These are phyloP conservation scores for Ustilago shanxiensis DNA, from an alignment of 1,284 basidiomycete species.

Conservation along the genomic window DNA sequence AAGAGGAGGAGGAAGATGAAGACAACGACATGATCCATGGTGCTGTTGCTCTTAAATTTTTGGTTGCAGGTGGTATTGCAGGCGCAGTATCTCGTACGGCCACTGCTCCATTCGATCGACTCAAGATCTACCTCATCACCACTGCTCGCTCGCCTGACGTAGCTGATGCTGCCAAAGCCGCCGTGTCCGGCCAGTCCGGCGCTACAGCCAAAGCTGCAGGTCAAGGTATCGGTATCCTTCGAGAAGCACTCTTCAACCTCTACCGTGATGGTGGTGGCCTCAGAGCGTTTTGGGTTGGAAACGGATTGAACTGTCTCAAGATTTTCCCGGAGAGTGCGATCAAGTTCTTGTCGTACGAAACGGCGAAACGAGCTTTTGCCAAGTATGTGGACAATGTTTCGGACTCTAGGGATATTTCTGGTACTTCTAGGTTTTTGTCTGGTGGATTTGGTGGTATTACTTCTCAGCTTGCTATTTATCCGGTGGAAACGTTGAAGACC, in stretches of 20 bases:
- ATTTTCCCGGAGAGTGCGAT: slow-evolving; percentile 90
- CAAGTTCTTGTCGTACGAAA: slow-evolving; percentile 97
- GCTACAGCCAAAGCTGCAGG: slow-evolving; percentile 46
- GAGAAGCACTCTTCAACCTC: slow-evolving; percentile 80
- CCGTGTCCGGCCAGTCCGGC: neutral
- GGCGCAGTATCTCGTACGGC: slow-evolving; percentile 96
- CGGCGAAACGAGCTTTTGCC: slow-evolving; percentile 94
- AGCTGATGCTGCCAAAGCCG: slow-evolving; percentile 29
- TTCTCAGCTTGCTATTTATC: slow-evolving; percentile 80
- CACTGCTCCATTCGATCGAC: slow-evolving; percentile 96
- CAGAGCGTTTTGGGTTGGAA: slow-evolving; percentile 88
- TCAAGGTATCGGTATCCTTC: slow-evolving; percentile 75
- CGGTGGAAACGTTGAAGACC: slow-evolving; percentile 69
- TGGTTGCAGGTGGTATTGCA: slow-evolving; percentile 92
- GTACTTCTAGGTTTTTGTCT: slow-evolving; percentile 89
- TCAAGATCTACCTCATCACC: slow-evolving; percentile 97
- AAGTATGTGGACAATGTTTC: slow-evolving; percentile 90
- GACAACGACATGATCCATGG: slow-evolving; percentile 76
- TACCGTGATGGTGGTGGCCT: slow-evolving; percentile 83
- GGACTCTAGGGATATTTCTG: slow-evolving; percentile 89
- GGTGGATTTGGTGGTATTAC: slow-evolving; percentile 95
- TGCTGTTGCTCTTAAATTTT: slow-evolving; percentile 84
- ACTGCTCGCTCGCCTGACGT: slow-evolving; percentile 68
- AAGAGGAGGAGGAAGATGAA: slow-evolving; percentile 75
- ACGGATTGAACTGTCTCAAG: slow-evolving; percentile 81